Percentiles rank a stretch among this genome's conserved stretches.
These are phyloP conservation scores for Phylloboletellus chloephorus DNA, from an alignment of 1,284 basidiomycete species.

Conservation along the genomic window DNA sequence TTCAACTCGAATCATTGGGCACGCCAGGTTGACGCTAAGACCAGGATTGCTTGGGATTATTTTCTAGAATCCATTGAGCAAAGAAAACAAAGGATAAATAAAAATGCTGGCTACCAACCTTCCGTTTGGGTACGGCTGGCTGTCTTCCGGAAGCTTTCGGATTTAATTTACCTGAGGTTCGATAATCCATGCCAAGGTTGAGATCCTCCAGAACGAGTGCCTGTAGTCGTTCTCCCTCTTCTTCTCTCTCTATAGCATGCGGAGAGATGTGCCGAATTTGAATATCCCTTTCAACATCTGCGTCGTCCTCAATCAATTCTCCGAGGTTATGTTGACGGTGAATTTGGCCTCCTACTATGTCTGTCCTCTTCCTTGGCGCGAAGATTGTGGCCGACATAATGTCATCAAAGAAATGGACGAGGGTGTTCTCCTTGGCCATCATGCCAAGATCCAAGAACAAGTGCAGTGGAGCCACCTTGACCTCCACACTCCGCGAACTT, in stretches of 20 bases:
- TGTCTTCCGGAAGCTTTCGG: slow-evolving; percentile 7
- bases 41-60: slow-evolving; percentile 2
- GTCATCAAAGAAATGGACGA: slow-evolving; percentile 27
- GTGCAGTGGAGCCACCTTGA: slow-evolving; percentile 58
- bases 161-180: slow-evolving; percentile 16
- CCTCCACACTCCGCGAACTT: slow-evolving; percentile 24
- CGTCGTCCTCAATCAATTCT: slow-evolving; percentile 13
- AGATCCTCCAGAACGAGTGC: slow-evolving; percentile 51
- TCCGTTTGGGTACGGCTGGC: slow-evolving; percentile 9
- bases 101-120: slow-evolving; percentile 20
- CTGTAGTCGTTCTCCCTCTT: slow-evolving; percentile 41
- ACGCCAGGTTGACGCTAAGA: slow-evolving; percentile 29
- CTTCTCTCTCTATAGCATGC: slow-evolving; percentile 28
- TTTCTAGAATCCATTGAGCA: slow-evolving; percentile 16
- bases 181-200: slow-evolving; percentile 46
- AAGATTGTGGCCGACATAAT: slow-evolving; percentile 21
- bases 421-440: slow-evolving; percentile 35
- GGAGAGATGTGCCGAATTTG: slow-evolving; percentile 25
- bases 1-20: slow-evolving; percentile 55
- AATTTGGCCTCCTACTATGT: not conserved
- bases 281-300: slow-evolving; percentile 17
- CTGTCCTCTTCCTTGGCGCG: slow-evolving; percentile 5
- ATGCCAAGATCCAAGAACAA: slow-evolving; percentile 67
- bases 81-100: slow-evolving; percentile 1
- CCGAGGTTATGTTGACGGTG: slow-evolving; percentile 3